These are phyloP conservation scores for Cladorrhinum sp. DNA, from an alignment of 2,329 filamentous ascomycete species.

Conservation along the genomic window DNA sequence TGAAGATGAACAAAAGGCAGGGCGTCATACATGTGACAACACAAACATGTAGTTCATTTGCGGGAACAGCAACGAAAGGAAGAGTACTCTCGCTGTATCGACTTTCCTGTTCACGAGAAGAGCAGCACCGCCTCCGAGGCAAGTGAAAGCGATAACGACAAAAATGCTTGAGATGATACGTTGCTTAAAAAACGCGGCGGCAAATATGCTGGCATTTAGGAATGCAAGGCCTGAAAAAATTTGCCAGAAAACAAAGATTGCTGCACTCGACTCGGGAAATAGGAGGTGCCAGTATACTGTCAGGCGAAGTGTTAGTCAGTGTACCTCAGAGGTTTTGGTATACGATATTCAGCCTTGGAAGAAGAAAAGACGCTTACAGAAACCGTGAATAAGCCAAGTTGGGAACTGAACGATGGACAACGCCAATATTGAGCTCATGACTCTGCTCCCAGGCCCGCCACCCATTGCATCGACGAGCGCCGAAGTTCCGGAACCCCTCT, in stretches of 20 bases:
- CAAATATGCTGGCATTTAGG: constrained; percentile 64
- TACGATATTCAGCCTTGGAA: not conserved
- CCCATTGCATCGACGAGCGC: constrained; percentile 43
- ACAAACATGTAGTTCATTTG: constrained; percentile 35
- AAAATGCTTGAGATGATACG: constrained; percentile 22
- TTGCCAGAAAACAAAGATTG: constrained; percentile 42
- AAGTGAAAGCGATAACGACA: constrained; percentile 13
- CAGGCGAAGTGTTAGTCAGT: not conserved
- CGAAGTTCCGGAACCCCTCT: constrained; percentile 34
- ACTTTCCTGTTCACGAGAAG: constrained; percentile 15
- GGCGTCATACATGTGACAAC: constrained; percentile 26
- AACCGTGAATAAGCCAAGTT: constrained; percentile 40
- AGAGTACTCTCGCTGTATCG: constrained; percentile 20
- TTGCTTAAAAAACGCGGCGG: constrained; percentile 36
- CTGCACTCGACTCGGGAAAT: constrained; percentile 31
- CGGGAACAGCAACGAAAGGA: constrained; percentile 31
- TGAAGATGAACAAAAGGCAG: not conserved
- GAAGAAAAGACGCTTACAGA: constrained; percentile 13
- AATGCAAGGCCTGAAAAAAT: constrained; percentile 48
- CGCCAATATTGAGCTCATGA: constrained; percentile 30
- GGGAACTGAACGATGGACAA: constrained; percentile 34
- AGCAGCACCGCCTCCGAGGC: constrained; percentile 19
- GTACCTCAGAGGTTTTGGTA: not conserved
- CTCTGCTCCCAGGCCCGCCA: constrained; percentile 34
- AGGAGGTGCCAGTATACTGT: constrained; percentile 33